Evolutionary conservation across 345 rosid genomes (phyloP), one percentile per base, ranked within the genome.

Genomic region (Geranium rotundifolium): DNA sequence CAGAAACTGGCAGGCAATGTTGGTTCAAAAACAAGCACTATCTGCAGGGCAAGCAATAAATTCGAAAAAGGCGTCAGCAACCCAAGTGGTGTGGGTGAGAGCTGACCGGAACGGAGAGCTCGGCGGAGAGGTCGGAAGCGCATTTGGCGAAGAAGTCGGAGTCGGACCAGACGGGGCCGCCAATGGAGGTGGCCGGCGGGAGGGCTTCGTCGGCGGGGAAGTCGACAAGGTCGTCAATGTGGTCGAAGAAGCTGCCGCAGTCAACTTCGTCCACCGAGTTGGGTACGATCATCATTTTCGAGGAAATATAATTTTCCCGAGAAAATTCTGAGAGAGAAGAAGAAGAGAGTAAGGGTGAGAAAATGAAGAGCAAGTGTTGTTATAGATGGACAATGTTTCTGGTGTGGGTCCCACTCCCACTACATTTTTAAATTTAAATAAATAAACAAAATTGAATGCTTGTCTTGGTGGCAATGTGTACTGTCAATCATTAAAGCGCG

Each of bases 181-280:
- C 34, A 67, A 65, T 76, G 29, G 70, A 59, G 18, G 72, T 57
- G n/a, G 74, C 58, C 17, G 84, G 58, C 52, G 52, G 59, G 1
- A 18, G 20, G 57, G 57, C 0, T 29, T 89, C 97, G 57, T 83
- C 95, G 69, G 70, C 63, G 62, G 98, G 91, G 62, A 92, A 85
- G 60, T 92, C 93, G 62, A 89, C 80, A 56, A 92, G 69, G 71
- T 93, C 95, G 57, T 93, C 99, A 67, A 93, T 90, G 72, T 88
- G 88, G 71, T 90, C 96, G 73, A 95, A 88, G 89, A 90, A 90
- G 83, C 86, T 84, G 30, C 88, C 89, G 77, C 92, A 95, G 70
- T 90, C 97, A 29, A 87, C 76, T 72, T 90, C 95, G 55, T 88
- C 99, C n/a, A 73, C 66, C 77, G 82, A 80, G 77, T 81, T 78